Percentiles rank a stretch among this genome's conserved stretches.
These are phyloP conservation scores for Cryptococcus maquisensis DNA, from an alignment of 1,284 basidiomycete genomes.

Conservation along the genomic window DNA sequence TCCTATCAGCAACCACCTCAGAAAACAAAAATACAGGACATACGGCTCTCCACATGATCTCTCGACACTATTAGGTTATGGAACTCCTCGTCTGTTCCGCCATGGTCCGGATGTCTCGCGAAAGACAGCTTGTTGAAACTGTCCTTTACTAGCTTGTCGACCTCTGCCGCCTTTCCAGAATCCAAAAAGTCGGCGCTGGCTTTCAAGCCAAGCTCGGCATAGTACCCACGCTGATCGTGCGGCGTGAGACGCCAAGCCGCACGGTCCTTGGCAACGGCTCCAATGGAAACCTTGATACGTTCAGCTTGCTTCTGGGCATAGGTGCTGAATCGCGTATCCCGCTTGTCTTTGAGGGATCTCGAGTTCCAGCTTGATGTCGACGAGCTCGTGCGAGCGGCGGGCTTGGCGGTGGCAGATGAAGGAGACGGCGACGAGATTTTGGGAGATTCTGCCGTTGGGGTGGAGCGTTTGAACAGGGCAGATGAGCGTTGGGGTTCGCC, in stretches of 20 bases:
- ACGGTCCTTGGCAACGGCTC: not conserved
- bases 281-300: not conserved
- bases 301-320: not conserved
- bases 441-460: not conserved
- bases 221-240: conserved; percentile 7
- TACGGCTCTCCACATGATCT: conserved; percentile 7
- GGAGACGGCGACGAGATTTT: not conserved
- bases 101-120: conserved; percentile 11
- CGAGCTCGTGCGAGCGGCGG: not conserved
- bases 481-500: not conserved
- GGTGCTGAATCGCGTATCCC: not conserved
- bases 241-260: not conserved
- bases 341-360: not conserved
- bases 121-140: not conserved
- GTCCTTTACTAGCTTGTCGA: conserved; percentile 5
- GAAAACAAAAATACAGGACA: not conserved
- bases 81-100: not conserved
- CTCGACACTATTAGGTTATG: conserved; percentile 1
- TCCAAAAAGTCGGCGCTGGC: conserved; percentile 5
- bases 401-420: not conserved
- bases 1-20: not conserved
- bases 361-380: not conserved
- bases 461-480: not conserved
- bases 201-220: conserved; percentile 4
- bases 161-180: conserved; percentile 1